phyloP scores from a whole-genome alignment of 768 basidiomycete species.

The Hypholoma sublateritium region DNA sequence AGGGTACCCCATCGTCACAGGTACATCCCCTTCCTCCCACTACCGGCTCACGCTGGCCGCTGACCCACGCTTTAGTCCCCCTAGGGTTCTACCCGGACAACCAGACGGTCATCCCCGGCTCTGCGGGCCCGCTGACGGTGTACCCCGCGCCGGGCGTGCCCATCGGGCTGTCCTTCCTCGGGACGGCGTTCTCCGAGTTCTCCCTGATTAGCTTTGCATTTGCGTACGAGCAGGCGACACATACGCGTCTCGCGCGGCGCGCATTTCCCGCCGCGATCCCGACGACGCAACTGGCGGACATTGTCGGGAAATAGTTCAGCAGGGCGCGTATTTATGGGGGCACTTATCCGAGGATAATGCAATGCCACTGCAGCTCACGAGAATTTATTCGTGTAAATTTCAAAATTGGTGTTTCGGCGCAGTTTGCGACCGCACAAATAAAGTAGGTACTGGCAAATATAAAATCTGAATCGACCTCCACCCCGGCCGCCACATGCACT shows the following conservation, averaged over 20 bases:
- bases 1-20: conserved; percentile 4
- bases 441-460: too few species aligned
- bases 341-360: too few species aligned
- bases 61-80: not conserved
- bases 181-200: conserved; percentile 4
- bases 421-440: too few species aligned
- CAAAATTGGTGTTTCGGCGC: too few species aligned
- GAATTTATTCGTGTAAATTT: too few species aligned
- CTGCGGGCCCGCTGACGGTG: not conserved
- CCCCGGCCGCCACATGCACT: too few species aligned
- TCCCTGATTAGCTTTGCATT: not conserved
- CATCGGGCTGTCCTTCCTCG: conserved; percentile 3
- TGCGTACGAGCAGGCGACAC: conserved; percentile 2
- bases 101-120: not conserved
- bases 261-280: conserved; percentile 4
- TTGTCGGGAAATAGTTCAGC: not conserved
- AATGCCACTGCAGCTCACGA: too few species aligned
- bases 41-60: not conserved
- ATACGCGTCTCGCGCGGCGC: not conserved
- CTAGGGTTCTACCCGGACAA: conserved; percentile 1
- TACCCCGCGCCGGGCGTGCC: conserved; percentile 3
- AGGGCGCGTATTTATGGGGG: too few species aligned
- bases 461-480: too few species aligned
- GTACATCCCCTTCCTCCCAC: not conserved
- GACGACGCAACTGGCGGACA: conserved; percentile 2